Conservation (phyloP, 768 basidiomycete species). For the Daedaleopsis nitida region DNA sequence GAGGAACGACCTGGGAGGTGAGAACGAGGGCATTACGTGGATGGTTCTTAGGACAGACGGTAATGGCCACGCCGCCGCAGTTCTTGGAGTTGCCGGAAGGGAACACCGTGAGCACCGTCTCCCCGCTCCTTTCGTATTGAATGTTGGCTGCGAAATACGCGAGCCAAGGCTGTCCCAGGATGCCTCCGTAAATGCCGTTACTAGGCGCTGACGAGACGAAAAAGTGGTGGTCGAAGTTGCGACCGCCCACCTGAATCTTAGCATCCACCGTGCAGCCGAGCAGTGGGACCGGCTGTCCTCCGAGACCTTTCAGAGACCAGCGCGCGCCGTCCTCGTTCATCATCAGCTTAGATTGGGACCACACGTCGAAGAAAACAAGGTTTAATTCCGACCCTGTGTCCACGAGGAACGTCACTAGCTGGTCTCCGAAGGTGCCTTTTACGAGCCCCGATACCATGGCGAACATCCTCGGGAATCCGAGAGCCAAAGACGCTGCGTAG, state of each 20-base stretch:
- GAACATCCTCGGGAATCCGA: too few relatives aligned
- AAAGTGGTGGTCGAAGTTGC: slow-evolving; percentile 31
- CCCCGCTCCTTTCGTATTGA: background rate
- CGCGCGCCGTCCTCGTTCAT: slow-evolving; percentile 26
- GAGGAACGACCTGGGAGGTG: too few relatives aligned
- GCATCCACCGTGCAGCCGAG: slow-evolving; percentile 24
- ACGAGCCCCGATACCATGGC: background rate
- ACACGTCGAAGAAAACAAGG: slow-evolving; percentile 3
- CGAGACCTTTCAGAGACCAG: slow-evolving; percentile 32
- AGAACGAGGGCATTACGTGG: too few relatives aligned
- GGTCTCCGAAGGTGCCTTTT: slow-evolving; percentile 5
- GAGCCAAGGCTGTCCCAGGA: slow-evolving; percentile 25
- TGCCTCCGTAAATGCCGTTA: slow-evolving; percentile 16
- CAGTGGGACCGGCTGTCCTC: slow-evolving; percentile 18
- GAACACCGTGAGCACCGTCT: background rate
- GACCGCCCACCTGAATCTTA: slow-evolving; percentile 17
- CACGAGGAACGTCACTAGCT: slow-evolving; percentile 21
- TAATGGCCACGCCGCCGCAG: background rate
- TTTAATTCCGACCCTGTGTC: slow-evolving; percentile 31
- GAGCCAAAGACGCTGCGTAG: too few relatives aligned
- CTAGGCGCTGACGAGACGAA: slow-evolving; percentile 20
- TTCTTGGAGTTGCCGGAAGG: background rate
- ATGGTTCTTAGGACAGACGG: background rate
- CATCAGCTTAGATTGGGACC: background rate
- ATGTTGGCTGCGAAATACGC: slow-evolving; percentile 9